phyloP scores from a whole-genome alignment of 257 asterid species.

The Solanum sparsipilum region DNA sequence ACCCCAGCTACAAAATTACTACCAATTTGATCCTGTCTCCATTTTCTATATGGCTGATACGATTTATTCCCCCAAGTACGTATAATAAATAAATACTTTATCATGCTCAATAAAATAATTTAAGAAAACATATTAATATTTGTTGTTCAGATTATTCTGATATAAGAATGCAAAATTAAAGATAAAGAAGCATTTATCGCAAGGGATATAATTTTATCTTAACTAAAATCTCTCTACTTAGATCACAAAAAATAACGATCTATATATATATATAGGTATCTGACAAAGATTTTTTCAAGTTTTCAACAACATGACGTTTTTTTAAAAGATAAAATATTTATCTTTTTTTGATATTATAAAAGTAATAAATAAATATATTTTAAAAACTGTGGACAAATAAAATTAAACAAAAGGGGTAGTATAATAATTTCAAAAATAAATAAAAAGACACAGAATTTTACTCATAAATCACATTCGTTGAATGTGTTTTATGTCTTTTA shows the following conservation, averaged over 20 bases:
- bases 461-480: no score
- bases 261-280: no score
- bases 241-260: not conserved
- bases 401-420: no score
- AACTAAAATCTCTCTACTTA: not conserved
- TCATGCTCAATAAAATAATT: accelerated
- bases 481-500: no score
- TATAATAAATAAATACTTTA: not conserved
- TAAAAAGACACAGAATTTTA: no score
- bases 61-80: not conserved
- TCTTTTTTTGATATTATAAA: no score
- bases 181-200: not conserved
- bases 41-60: not conserved
- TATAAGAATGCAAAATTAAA: not conserved
- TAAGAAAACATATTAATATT: not conserved
- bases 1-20: not conserved
- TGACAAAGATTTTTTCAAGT: no score
- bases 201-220: not conserved
- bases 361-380: no score
- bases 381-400: no score
- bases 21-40: not conserved
- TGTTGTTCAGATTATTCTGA: not conserved
- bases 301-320: no score
- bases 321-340: no score
- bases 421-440: no score